Base-by-base conservation (phyloP, 805 yeast species). In the Candida xiaguanensis region DNA sequence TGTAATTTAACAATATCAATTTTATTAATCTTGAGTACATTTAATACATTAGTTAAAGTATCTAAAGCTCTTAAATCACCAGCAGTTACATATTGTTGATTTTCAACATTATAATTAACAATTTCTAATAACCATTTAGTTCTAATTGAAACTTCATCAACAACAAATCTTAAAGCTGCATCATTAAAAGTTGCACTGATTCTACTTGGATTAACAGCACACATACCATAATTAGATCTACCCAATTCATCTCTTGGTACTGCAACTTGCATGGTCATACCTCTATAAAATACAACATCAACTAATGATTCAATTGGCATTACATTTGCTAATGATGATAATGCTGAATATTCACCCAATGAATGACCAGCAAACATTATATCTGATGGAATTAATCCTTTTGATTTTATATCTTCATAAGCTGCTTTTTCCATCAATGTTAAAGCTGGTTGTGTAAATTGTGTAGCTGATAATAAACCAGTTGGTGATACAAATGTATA, bases 241-340 rank as follows among this genome's bases (percentile, higher is more conserved):
- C 99, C 99, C 37, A 68, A 61, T 40, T 81, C 78, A 67, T 93
- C 99, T 73, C 99, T 85, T 61, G 98, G 98, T 50, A 93, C 99
- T 34, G 99, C 99, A 50, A 93, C 99, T 74, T 93, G 99, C 99
- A 93, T 93, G 36, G 99, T 95, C 98, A 93, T 93, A 78, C 99
- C 99, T 75, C 99, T 84, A 78, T 93, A 95, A 78, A 93, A 93
- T 39, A 91, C 98, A 64, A 91, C 95, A 65, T 91, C 98, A 47
- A 91, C 97, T 52, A 91, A 75, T 5, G 95, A 85, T 72, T 93
- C 99, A 54, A 93, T 89, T 35, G 98, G 96, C 98, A 93, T 91
- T 43, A 95, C 97, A 62, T 93, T 96, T 39, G 96, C 99, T 56
- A 93, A 75, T 19, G 99, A 89, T 13, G 98, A 88, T 58, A 93